These are phyloP conservation scores for Rhododendron williamsianum DNA, from an alignment of 148 eudicot genomes.

Conservation along the genomic window DNA sequence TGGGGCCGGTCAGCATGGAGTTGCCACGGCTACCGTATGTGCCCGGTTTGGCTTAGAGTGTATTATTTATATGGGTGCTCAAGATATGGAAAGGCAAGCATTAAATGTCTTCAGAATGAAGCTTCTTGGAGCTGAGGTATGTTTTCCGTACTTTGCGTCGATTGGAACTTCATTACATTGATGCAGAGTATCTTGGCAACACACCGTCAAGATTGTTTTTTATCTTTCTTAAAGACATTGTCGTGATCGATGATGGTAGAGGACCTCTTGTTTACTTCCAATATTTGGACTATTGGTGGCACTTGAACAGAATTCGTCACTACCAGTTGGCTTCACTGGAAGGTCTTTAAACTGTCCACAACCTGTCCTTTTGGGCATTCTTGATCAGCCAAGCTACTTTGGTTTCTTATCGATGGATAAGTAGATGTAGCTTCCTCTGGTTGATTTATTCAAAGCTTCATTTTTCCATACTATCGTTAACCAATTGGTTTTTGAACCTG, in stretches of 20 bases:
- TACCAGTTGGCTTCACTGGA: background rate
- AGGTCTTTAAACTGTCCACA: background rate
- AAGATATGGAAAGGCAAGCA: constrained; percentile 94
- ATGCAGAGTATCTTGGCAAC: background rate
- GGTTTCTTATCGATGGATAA: background rate
- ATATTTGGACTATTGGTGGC: background rate
- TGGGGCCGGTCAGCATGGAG: constrained; percentile 99
- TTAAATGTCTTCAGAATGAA: constrained; percentile 92
- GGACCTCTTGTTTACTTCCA: background rate
- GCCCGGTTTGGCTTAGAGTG: constrained; percentile 91
- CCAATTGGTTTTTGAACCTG: background rate
- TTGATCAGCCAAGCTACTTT: background rate
- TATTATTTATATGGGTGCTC: constrained; percentile 93
- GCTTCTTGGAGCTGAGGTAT: constrained; percentile 99
- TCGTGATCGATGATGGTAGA: background rate
- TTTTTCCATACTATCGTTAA: background rate
- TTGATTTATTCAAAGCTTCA: background rate
- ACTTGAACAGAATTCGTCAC: background rate
- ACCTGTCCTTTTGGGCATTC: background rate
- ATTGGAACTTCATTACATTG: background rate
- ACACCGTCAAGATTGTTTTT: background rate
- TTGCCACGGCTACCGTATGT: constrained; percentile 97
- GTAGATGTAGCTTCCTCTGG: background rate
- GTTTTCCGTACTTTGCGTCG: constrained; percentile 1
- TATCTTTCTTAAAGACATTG: background rate